phyloP scores from a whole-genome alignment of 2,329 filamentous ascomycete genomes.

The Sclerotiophoma versabilis region DNA sequence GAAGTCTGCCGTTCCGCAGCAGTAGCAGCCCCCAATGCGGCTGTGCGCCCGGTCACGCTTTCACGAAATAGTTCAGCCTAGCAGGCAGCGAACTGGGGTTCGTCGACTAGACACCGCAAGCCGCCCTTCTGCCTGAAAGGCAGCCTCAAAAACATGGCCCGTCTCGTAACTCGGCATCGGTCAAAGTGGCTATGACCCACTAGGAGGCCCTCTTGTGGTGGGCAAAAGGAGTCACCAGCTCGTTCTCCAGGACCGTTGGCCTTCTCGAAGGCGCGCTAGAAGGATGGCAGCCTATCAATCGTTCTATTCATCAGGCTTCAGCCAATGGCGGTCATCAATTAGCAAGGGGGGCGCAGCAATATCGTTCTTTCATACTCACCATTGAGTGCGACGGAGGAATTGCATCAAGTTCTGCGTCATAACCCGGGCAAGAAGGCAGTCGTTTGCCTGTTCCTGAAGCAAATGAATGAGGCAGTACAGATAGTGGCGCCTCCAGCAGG shows the following conservation, averaged over 20 bases:
- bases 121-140: conserved; percentile 37
- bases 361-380: conserved; percentile 20
- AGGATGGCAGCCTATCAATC: conserved; percentile 36
- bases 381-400: conserved; percentile 27
- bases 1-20: conserved; percentile 34
- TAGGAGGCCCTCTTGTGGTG: conserved; percentile 32
- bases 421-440: conserved; percentile 40
- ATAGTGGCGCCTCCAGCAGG: conserved; percentile 35
- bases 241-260: conserved; percentile 20
- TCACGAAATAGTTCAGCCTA: conserved; percentile 24
- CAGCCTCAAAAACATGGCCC: conserved; percentile 28
- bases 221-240: conserved; percentile 39
- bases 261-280: conserved; percentile 38
- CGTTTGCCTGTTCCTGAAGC: conserved; percentile 34
- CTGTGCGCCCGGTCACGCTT: conserved; percentile 35
- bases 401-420: conserved; percentile 35
- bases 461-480: conserved; percentile 27
- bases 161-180: conserved; percentile 28
- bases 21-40: conserved; percentile 31
- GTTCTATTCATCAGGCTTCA: conserved; percentile 34
- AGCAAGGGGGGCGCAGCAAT: conserved; percentile 34
- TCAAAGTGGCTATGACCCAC: conserved; percentile 35
- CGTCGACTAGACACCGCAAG: conserved; percentile 25
- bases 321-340: conserved; percentile 29
- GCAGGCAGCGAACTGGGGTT: conserved; percentile 43